Conservation (phyloP, 2,329 filamentous ascomycete species). For the Ilyonectria mors-panacis region DNA sequence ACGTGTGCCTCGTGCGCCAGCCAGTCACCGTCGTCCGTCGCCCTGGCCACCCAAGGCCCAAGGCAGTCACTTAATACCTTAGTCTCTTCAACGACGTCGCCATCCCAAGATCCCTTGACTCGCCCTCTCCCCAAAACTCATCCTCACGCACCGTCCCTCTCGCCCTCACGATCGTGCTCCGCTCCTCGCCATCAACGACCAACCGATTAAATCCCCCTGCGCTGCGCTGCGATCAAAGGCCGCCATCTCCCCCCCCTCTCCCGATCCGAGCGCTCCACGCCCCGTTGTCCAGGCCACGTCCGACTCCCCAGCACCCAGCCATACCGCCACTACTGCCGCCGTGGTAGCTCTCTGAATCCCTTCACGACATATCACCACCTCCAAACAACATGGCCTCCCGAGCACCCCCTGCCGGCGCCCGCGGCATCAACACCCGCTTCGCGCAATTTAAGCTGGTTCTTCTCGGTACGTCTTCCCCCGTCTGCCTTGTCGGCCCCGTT, state of each 20-base stretch:
- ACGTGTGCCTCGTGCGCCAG: conserved; percentile 44
- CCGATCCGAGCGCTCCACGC: conserved; percentile 40
- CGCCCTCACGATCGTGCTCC: conserved; percentile 11
- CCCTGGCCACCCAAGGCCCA: conserved; percentile 35
- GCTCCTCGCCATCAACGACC: conserved; percentile 16
- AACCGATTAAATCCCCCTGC: not conserved
- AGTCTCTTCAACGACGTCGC: conserved; percentile 34
- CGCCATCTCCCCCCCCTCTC: conserved; percentile 20
- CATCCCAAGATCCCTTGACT: conserved; percentile 29
- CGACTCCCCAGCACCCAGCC: conserved; percentile 43
- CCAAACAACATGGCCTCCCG: conserved; percentile 82
- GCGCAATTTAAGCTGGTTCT: conserved; percentile 99
- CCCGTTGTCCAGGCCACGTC: conserved; percentile 46
- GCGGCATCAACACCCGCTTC: conserved; percentile 85
- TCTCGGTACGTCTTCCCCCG: conserved; percentile 76
- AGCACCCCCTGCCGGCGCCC: conserved; percentile 74
- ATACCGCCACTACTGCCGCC: conserved; percentile 44
- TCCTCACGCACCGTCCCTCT: conserved; percentile 12
- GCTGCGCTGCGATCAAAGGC: conserved; percentile 8
- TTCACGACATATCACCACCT: conserved; percentile 45
- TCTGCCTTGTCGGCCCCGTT: conserved; percentile 23
- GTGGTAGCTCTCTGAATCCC: conserved; percentile 34
- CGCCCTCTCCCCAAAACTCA: conserved; percentile 27
- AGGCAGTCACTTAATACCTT: conserved; percentile 34
- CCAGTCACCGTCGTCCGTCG: conserved; percentile 37